Conservation (phyloP, 2,329 filamentous ascomycete species). For the Verticillium nubilum region DNA sequence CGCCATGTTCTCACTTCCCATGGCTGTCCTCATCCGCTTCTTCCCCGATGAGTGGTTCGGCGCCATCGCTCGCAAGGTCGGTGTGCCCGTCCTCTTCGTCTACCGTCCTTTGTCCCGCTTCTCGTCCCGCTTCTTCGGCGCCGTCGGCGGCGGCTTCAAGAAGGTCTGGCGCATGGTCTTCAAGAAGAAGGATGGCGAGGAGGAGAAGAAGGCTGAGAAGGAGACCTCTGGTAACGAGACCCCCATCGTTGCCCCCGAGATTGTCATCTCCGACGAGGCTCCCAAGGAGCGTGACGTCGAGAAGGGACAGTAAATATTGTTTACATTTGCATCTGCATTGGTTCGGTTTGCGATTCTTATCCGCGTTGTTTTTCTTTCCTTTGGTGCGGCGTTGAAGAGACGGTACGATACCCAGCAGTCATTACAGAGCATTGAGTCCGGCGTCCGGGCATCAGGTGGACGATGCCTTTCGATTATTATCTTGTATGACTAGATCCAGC, state of each 20-base stretch:
- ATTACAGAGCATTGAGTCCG: constrained; percentile 1
- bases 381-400: background rate
- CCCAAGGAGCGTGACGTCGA: background rate
- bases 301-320: background rate
- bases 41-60: constrained; percentile 42
- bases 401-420: constrained; percentile 1
- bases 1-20: constrained; percentile 42
- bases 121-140: background rate
- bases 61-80: constrained; percentile 19
- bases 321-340: background rate
- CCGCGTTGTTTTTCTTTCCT: background rate
- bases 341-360: background rate
- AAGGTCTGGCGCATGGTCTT: background rate
- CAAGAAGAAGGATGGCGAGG: constrained; percentile 2
- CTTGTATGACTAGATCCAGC: background rate
- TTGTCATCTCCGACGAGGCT: constrained; percentile 1
- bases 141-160: constrained; percentile 5
- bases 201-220: constrained; percentile 1
- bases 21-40: constrained; percentile 41
- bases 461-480: background rate
- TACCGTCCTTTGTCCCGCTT: constrained; percentile 4
- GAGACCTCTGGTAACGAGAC: background rate
- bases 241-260: background rate
- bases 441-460: background rate
- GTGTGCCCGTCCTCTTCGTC: constrained; percentile 1